Base-by-base conservation (phyloP, 2,329 filamentous ascomycete species). In the Pseudogymnoascus pannorum region DNA sequence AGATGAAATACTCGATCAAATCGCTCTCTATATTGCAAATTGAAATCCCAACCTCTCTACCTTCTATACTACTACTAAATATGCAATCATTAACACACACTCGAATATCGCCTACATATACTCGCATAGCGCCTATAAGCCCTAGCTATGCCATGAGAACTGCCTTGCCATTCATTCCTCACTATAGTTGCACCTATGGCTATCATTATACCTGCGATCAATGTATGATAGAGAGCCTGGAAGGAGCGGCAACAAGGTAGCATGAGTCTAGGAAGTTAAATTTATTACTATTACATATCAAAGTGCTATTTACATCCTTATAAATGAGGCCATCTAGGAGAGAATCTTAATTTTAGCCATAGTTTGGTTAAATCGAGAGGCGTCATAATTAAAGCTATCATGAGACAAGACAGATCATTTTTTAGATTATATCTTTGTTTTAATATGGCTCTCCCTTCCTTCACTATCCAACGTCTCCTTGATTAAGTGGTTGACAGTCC, bases 121-220 rank as follows among this genome's bases (percentile, higher is more conserved):
- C 35, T 36, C 35, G 14, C 35, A 36, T 36, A 16, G 58, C 60
- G 31, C 22, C 14, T 18, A 54, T 42, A 26, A 60, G 42, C 58
- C 58, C 36, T 9, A 61, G 58, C 48, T 24, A 42, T 40, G 58
- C 61, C 38, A 31, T 54, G 35, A 9, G 9, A 12, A 60, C 58
- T 26, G 22, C 42, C 51, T 16, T 63, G 40, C 61, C 58, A 18
- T 20, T 61, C 9, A 18, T 20, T 61, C 9, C n/a, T 61, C 38
- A 36, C 58, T 20, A 22, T 40, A 9, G 57, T 62, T 20, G 9
- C 22, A 44, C 61, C 48, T 29, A 59, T 42, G 11, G 58, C 58
- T 29, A 63, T 63, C 7, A 16, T 63, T 58, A 1, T 63, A 20
- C 48, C 24, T 38, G 14, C 38, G 59, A 40, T 63, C 2, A 63